Conservation (phyloP, 345 rosid species). For the Excoecaria cochinchinensis region DNA sequence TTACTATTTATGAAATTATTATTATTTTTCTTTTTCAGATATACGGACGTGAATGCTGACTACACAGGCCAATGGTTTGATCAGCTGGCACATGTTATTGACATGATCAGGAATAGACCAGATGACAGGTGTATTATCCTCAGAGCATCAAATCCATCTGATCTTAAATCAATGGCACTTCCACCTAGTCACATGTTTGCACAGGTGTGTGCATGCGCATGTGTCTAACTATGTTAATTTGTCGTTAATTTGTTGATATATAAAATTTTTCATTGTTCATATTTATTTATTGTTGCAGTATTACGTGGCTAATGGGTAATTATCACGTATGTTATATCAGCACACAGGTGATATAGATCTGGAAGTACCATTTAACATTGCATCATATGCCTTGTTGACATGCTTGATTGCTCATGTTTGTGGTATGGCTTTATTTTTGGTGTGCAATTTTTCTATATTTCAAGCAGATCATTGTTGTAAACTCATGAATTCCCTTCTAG, state of each 20-base stretch:
- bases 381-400: constrained; percentile 89
- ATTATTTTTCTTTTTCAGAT: constrained; percentile 45
- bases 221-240: background rate
- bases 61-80: constrained; percentile 95
- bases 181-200: constrained; percentile 99
- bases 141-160: constrained; percentile 98
- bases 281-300: constrained; percentile 47
- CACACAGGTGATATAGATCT: constrained; percentile 97
- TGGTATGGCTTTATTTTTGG: constrained; percentile 43
- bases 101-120: constrained; percentile 90
- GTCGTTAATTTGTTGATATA: background rate
- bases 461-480: too few species aligned
- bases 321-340: constrained; percentile 98
- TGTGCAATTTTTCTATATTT: background rate
- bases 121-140: constrained; percentile 84
- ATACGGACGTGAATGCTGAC: constrained; percentile 92
- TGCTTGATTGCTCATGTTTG: constrained; percentile 94
- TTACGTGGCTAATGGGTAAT: constrained; percentile 81
- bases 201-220: constrained; percentile 48
- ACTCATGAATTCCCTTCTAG: too few species aligned
- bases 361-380: constrained; percentile 96
- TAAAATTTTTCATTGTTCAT: too few species aligned
- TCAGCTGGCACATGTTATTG: constrained; percentile 80
- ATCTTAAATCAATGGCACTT: constrained; percentile 88
- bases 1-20: background rate